phyloP scores from a whole-genome alignment of 768 basidiomycete species.

The Mycena rosella region DNA sequence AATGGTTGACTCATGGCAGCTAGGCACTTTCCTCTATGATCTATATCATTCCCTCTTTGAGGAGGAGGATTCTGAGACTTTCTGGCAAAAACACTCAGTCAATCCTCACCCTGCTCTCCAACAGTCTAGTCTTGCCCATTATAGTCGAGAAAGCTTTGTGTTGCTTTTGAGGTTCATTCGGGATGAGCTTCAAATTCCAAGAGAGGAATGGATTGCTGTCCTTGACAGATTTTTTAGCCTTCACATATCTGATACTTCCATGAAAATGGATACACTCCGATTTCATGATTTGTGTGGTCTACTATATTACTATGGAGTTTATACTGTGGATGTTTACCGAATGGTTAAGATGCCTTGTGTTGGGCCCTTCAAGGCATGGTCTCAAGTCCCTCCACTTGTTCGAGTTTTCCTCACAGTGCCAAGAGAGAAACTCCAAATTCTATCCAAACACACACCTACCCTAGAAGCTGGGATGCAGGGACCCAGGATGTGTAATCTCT shows the following conservation, averaged over 20 bases:
- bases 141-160: conserved; percentile 54
- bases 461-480: conserved; percentile 28
- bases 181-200: conserved; percentile 38
- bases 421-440: conserved; percentile 24
- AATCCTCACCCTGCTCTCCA: conserved; percentile 26
- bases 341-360: conserved; percentile 29
- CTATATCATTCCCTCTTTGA: conserved; percentile 54
- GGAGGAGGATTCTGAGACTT: conserved; percentile 45
- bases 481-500: conserved; percentile 29
- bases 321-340: conserved; percentile 38
- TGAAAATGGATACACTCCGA: conserved; percentile 45
- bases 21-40: conserved; percentile 53
- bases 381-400: conserved; percentile 25
- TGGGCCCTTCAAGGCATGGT: conserved; percentile 33
- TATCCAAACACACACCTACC: conserved; percentile 9
- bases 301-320: conserved; percentile 49
- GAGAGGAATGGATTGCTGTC: conserved; percentile 46
- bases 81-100: conserved; percentile 27
- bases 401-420: conserved; percentile 30
- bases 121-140: conserved; percentile 45
- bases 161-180: conserved; percentile 48
- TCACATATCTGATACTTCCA: conserved; percentile 35
- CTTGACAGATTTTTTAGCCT: conserved; percentile 46
- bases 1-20: conserved; percentile 41
- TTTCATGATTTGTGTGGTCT: conserved; percentile 56